Conservation (phyloP, 2,329 filamentous ascomycete genomes). For the Penicillium hesseltinei region DNA sequence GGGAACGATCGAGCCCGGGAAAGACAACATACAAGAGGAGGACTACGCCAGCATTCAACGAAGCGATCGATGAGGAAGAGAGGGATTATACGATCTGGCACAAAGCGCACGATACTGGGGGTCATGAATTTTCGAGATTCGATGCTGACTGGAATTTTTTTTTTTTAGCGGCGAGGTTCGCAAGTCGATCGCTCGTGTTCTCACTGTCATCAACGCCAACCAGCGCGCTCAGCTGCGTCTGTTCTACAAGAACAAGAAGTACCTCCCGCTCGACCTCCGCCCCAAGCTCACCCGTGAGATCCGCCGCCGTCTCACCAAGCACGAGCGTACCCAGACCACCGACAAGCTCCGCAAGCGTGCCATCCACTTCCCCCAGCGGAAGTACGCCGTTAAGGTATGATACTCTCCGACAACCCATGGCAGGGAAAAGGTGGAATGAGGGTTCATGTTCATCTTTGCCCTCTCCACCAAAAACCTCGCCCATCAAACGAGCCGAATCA, state of each 20-base stretch:
- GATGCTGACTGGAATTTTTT: conserved; percentile 30
- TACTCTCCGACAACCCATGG: not conserved
- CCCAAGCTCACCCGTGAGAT: conserved; percentile 98
- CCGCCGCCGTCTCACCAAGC: conserved; percentile 87
- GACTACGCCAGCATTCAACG: not conserved
- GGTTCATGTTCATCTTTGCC: not conserved
- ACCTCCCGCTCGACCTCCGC: conserved; percentile 96
- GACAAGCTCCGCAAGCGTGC: conserved; percentile 97
- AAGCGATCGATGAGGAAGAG: not conserved
- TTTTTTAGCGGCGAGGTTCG: conserved; percentile 84
- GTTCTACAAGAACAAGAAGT: conserved; percentile 99
- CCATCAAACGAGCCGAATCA: not conserved
- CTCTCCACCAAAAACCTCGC: not conserved
- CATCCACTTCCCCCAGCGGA: conserved; percentile 96
- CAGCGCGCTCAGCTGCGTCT: conserved; percentile 96
- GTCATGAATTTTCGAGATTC: conserved; percentile 3
- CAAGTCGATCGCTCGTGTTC: conserved; percentile 98
- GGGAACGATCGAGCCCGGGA: conserved; percentile 4
- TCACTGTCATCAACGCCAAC: conserved; percentile 99
- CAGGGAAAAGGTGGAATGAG: not conserved
- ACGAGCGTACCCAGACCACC: conserved; percentile 80
- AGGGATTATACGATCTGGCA: not conserved
- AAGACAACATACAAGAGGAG: conserved; percentile 1
- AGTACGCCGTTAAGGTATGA: conserved; percentile 96
- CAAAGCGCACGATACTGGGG: not conserved